A percentile compares a stretch with the other conserved stretches of the same genome.
Evolutionary conservation across 306 rosid genomes (phyloP).

Genomic region (Sindora glabra): DNA sequence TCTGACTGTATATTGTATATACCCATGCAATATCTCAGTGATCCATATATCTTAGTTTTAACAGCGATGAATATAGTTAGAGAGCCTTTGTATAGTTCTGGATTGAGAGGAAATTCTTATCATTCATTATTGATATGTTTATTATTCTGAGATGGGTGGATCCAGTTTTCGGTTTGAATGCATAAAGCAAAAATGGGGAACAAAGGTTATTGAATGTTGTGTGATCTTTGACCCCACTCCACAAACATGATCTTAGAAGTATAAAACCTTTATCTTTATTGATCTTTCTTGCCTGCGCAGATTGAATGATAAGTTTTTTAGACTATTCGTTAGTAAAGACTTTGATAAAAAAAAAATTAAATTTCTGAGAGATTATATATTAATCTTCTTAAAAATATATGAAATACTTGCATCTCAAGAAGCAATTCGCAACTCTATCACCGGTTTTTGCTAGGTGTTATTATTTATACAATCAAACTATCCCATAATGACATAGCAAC

Average conservation of each 20-base stretch:
- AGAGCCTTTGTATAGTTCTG: constrained; percentile 28
- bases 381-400: too few species aligned
- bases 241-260: neutral
- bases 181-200: constrained; percentile 9
- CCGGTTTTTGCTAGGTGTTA: too few species aligned
- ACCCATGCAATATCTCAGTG: neutral
- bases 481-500: too few species aligned
- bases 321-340: too few species aligned
- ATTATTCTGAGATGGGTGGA: neutral
- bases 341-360: too few species aligned
- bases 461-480: too few species aligned
- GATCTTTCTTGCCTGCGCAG: neutral
- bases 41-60: constrained; percentile 17
- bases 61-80: constrained; percentile 25
- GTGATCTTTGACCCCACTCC: constrained; percentile 20
- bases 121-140: neutral
- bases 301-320: too few species aligned
- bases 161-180: constrained; percentile 20
- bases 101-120: neutral
- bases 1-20: constrained; percentile 4
- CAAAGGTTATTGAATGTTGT: constrained; percentile 5
- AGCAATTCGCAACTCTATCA: too few species aligned
- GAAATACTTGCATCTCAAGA: too few species aligned
- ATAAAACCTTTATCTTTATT: neutral
- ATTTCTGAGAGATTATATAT: too few species aligned